Percentiles rank a stretch among this genome's conserved stretches.
Conservation (phyloP, 2,329 filamentous ascomycete species). For the Didymella lethalis region DNA sequence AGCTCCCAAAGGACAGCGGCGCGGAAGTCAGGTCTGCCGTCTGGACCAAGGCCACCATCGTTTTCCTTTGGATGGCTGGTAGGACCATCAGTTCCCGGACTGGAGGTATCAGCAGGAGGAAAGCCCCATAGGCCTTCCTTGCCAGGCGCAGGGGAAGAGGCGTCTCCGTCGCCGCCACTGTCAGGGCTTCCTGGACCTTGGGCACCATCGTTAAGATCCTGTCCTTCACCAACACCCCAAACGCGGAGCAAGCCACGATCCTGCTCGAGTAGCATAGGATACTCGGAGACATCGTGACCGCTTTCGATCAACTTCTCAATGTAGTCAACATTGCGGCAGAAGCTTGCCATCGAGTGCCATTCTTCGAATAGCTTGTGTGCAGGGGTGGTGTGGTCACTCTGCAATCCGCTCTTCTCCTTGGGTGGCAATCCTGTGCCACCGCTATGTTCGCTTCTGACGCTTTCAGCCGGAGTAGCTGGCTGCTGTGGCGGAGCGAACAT, state of each 20-base stretch:
- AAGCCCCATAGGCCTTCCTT: conserved; percentile 60
- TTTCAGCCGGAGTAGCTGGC: conserved; percentile 47
- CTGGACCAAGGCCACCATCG: conserved; percentile 60
- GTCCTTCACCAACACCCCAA: conserved; percentile 80
- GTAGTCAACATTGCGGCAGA: conserved; percentile 60
- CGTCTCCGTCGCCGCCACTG: conserved; percentile 52
- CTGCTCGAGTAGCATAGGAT: conserved; percentile 79
- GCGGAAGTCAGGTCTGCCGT: conserved; percentile 64
- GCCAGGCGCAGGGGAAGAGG: conserved; percentile 52
- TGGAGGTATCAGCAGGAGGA: conserved; percentile 53
- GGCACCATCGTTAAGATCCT: conserved; percentile 63
- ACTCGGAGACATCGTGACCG: conserved; percentile 67
- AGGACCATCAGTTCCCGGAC: conserved; percentile 35
- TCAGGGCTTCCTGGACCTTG: conserved; percentile 47
- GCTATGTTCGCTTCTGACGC: conserved; percentile 40
- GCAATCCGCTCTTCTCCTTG: conserved; percentile 61
- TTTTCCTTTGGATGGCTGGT: conserved; percentile 47
- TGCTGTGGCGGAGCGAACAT: conserved; percentile 35
- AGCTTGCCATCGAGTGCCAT: conserved; percentile 65
- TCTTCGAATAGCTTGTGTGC: conserved; percentile 77
- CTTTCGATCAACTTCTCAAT: conserved; percentile 50
- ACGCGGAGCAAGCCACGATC: conserved; percentile 75
- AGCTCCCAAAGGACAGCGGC: conserved; percentile 59
- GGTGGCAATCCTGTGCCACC: conserved; percentile 23
- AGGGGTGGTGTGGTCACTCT: conserved; percentile 87